Base-by-base conservation (phyloP, 2,329 filamentous ascomycete genomes). In the Pseudogymnoascus sp. region DNA sequence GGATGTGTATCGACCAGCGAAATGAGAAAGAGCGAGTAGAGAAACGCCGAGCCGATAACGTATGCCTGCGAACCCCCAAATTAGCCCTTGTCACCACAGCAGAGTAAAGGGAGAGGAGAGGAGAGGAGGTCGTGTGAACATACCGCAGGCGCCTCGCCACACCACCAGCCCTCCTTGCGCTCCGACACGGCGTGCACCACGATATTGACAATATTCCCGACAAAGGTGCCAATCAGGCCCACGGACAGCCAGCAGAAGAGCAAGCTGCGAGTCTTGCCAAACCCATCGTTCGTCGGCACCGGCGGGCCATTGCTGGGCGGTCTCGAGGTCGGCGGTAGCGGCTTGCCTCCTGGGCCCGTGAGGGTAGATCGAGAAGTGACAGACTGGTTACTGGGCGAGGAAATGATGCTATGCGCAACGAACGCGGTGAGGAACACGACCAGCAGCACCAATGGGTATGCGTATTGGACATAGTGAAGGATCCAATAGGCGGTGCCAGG, bases 301-400 rank as follows among this genome's bases (percentile, higher is more conserved):
- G 68, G 74, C 76, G 73, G 73, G 82, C 74, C 76, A 79, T 77
- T 79, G 85, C 73, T 86, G 89, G 65, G 54, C 26, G 54, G 54
- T 39, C 54, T 81, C 83, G 60, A 80, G 73, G n/a, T 68, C 10
- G 65, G 69, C 40, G 91, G 92, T 62, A 97, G 79, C 36, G 91
- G 91, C 74, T 96, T 93, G 68, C 93, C 93, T 63, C 91, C 93
- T 1, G 93, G 92, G n/a, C 93, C 93, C 62, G 82, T 86, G 68
- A 83, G 75, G 34, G 67, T 69, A 21, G 71, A 69, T 64, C 73
- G 70, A 10, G 66, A 62, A 65, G 77, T 74, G 45, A 76, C 73
- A 69, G 77, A 74, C 66, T 75, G 75, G 66, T 79, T 77, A 68
- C 77, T 77, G 67, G 74, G 80, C 68, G 76, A 75, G 18, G 80